Percentiles rank a stretch among this genome's conserved stretches.
phyloP scores from a whole-genome alignment of 2,329 filamentous ascomycete genomes.

The Pseudogymnoascus sp. region DNA sequence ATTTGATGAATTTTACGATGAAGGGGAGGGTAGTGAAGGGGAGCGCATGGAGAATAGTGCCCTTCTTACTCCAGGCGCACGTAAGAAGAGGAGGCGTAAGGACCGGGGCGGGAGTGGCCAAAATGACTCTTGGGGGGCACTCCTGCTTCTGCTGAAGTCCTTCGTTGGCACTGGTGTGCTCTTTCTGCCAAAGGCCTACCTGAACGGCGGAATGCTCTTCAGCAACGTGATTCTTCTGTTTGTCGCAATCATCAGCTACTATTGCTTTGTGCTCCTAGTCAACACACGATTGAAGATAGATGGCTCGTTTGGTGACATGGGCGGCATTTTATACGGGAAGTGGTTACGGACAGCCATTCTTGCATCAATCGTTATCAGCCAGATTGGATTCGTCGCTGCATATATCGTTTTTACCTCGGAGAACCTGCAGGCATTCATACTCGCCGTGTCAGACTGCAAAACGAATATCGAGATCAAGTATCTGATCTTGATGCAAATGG shows the following conservation, averaged over 20 bases:
- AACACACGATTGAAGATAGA: slow-evolving; percentile 77
- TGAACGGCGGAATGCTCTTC: slow-evolving; percentile 97
- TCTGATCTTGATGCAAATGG: slow-evolving; percentile 89
- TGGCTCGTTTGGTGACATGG: slow-evolving; percentile 97
- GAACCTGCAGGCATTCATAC: slow-evolving; percentile 89
- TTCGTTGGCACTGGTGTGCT: slow-evolving; percentile 96
- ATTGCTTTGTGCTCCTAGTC: slow-evolving; percentile 93
- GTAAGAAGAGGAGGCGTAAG: slow-evolving; percentile 65
- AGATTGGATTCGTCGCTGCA: slow-evolving; percentile 88
- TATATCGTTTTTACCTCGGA: slow-evolving; percentile 97
- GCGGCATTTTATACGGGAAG: slow-evolving; percentile 81
- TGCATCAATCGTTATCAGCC: slow-evolving; percentile 85
- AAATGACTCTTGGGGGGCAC: slow-evolving; percentile 71
- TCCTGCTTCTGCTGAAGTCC: slow-evolving; percentile 84
- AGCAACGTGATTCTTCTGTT: slow-evolving; percentile 83
- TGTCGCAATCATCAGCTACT: slow-evolving; percentile 84
- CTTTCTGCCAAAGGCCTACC: slow-evolving; percentile 84
- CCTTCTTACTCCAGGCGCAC: slow-evolving; percentile 67
- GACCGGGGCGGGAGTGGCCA: slow-evolving; percentile 65
- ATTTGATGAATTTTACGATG: slow-evolving; percentile 51
- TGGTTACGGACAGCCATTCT: slow-evolving; percentile 87
- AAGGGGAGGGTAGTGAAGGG: slow-evolving; percentile 50
- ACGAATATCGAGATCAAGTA: slow-evolving; percentile 79
- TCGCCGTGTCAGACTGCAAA: slow-evolving; percentile 82
- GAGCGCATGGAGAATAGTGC: slow-evolving; percentile 85